These are phyloP conservation scores for Zoysia matrella DNA, from an alignment of 202 grass and related monocot species.

Conservation along the genomic window DNA sequence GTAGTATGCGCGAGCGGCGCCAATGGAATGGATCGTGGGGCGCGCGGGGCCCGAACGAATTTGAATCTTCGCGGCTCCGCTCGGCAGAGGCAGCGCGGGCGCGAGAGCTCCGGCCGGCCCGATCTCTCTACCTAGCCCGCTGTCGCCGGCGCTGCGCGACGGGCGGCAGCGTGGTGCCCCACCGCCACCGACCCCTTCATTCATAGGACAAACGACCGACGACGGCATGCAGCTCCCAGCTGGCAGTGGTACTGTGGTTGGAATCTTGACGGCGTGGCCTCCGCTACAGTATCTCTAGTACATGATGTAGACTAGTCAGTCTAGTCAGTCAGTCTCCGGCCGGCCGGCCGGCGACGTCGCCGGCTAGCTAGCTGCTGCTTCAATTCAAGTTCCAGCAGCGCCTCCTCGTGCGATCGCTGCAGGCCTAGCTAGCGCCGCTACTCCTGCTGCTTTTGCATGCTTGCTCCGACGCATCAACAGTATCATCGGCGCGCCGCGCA, in stretches of 20 bases:
- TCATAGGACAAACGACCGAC: too few species aligned
- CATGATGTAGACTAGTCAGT: slow-evolving; percentile 33
- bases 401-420: background rate
- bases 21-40: too few species aligned
- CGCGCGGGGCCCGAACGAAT: too few species aligned
- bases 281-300: background rate
- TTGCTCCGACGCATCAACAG: slow-evolving; percentile 36
- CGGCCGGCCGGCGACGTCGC: background rate
- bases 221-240: background rate
- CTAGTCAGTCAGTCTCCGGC: background rate
- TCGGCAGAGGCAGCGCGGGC: too few species aligned
- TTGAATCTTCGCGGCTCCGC: too few species aligned
- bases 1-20: too few species aligned
- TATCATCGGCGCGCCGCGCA: slow-evolving; percentile 3
- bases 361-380: background rate
- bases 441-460: background rate
- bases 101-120: too few species aligned
- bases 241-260: background rate
- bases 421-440: background rate
- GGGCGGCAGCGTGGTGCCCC: slow-evolving; percentile 5
- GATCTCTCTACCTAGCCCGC: too few species aligned
- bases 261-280: slow-evolving; percentile 32
- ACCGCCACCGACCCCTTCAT: background rate
- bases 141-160: background rate
- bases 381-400: background rate